Evolutionary conservation across 495 filamentous ascomycete species (phyloP).

Genomic region (Aspergillus conjunctus): DNA sequence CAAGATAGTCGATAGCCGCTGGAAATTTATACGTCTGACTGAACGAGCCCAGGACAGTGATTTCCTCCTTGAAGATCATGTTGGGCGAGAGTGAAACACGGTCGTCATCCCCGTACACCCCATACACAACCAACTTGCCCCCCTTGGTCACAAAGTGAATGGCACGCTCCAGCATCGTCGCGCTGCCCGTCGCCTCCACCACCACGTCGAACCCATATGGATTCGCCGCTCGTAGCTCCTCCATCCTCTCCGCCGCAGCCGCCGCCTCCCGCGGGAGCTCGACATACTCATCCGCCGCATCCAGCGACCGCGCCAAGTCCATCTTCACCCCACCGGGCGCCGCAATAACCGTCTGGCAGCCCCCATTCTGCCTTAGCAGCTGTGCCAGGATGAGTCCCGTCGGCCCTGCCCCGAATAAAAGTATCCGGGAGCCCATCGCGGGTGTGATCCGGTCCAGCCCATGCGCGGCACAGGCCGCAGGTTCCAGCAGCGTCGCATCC

Average conservation of each 20-base stretch:
- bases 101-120: conserved; percentile 56
- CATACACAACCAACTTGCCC: conserved; percentile 61
- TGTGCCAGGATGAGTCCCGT: too few species aligned
- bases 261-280: too few species aligned
- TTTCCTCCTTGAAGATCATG: conserved; percentile 57
- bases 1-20: too few species aligned
- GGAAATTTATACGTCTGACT: conserved; percentile 60
- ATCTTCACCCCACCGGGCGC: too few species aligned
- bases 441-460: too few species aligned
- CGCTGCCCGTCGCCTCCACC: conserved; percentile 52
- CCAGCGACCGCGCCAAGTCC: too few species aligned
- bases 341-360: too few species aligned
- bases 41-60: conserved; percentile 62
- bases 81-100: conserved; percentile 57
- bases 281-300: too few species aligned
- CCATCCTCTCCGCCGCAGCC: too few species aligned
- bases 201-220: conserved; percentile 65
- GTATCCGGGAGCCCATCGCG: too few species aligned
- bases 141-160: conserved; percentile 59
- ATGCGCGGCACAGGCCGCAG: conserved; percentile 50
- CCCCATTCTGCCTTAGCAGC: too few species aligned
- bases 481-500: conserved; percentile 62
- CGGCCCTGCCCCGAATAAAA: too few species aligned
- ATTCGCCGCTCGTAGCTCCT: conserved; percentile 43
- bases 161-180: conserved; percentile 59